Conservation (phyloP, 176 grass and related monocot genomes). For the Cymbopogon citratus region DNA sequence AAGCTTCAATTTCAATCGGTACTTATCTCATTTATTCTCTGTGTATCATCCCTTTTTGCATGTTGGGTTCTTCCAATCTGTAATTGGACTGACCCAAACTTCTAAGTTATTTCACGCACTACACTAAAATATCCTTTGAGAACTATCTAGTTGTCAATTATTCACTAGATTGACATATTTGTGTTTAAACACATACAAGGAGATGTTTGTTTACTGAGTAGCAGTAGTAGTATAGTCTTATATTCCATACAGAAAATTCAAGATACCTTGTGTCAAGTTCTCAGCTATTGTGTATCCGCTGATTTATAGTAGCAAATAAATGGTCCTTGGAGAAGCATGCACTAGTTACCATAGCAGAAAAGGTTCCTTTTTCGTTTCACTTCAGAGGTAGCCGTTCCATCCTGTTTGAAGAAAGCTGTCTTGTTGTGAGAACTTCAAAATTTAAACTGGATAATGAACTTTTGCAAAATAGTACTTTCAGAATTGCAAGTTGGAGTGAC, state of each 20-base stretch:
- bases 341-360: background rate
- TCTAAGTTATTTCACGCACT: background rate
- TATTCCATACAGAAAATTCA: background rate
- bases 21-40: slow-evolving; percentile 15
- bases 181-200: background rate
- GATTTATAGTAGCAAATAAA: background rate
- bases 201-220: background rate
- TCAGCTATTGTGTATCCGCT: background rate
- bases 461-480: background rate
- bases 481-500: background rate
- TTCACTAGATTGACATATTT: background rate
- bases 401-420: background rate
- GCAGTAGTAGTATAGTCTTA: background rate
- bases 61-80: background rate
- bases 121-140: background rate
- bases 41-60: background rate
- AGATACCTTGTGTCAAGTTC: background rate
- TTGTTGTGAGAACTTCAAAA: background rate
- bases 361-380: background rate
- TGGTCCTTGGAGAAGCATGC: background rate
- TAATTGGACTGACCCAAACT: background rate
- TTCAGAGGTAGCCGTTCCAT: background rate
- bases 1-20: slow-evolving; percentile 86
- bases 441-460: background rate
- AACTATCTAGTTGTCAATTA: background rate